phyloP scores from a whole-genome alignment of 768 basidiomycete genomes.

The Phaffia australis region DNA sequence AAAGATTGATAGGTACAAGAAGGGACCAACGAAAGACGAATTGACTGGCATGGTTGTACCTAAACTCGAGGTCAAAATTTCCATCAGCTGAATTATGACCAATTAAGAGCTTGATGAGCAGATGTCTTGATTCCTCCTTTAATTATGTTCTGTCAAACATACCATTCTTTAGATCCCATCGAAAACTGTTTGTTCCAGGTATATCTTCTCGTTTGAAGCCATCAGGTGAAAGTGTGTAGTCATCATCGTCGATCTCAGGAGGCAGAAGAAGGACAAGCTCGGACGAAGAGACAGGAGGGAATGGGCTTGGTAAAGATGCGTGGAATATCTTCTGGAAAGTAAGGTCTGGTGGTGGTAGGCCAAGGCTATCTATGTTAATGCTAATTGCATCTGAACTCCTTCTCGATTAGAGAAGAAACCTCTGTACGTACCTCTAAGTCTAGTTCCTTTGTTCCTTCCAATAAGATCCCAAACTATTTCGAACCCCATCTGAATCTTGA shows the following conservation, averaged over 20 bases:
- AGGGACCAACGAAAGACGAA: slow-evolving; percentile 2
- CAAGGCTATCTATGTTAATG: too few relatives aligned
- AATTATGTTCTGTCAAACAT: neutral
- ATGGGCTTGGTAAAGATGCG: neutral
- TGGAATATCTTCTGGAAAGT: slow-evolving; percentile 7
- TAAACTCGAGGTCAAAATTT: slow-evolving; percentile 17
- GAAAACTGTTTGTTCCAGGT: neutral
- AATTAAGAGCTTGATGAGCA: neutral
- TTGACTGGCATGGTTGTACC: slow-evolving; percentile 16
- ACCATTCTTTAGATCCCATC: slow-evolving; percentile 19
- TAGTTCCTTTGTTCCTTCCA: slow-evolving; percentile 26
- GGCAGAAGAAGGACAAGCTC: neutral
- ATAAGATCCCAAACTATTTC: slow-evolving; percentile 74
- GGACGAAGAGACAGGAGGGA: neutral
- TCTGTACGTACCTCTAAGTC: slow-evolving; percentile 21
- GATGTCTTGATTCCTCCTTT: neutral
- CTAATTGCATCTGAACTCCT: too few relatives aligned
- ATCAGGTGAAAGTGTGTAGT: slow-evolving; percentile 3
- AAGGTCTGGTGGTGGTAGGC: neutral
- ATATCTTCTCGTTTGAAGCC: neutral
- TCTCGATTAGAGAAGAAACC: slow-evolving; percentile 5
- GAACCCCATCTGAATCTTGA: slow-evolving; percentile 57
- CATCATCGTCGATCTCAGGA: neutral
- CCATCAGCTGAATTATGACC: neutral
- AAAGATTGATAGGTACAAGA: neutral